phyloP scores from a whole-genome alignment of 495 filamentous ascomycete species.

The Acidomyces sp. region DNA sequence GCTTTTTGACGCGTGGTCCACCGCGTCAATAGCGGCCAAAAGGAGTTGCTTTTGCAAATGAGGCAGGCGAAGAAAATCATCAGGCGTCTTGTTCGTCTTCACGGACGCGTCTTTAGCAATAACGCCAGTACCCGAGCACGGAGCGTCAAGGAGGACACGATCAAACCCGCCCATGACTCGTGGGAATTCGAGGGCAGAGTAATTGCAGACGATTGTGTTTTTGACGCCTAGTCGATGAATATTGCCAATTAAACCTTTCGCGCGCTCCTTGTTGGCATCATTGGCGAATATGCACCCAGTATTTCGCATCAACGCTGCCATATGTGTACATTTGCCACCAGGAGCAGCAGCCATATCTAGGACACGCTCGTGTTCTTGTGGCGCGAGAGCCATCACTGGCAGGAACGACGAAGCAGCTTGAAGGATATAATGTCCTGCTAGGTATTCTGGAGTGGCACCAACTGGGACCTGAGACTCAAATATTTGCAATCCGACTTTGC shows the following conservation, averaged over 20 bases:
- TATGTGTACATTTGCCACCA: constrained; percentile 93
- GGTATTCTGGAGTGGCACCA: constrained; percentile 95
- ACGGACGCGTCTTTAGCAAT: constrained; percentile 90
- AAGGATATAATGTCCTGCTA: constrained; percentile 93
- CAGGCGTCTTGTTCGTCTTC: constrained; percentile 93
- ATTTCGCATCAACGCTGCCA: constrained; percentile 96
- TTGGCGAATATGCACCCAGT: constrained; percentile 94
- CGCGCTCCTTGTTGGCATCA: constrained; percentile 81
- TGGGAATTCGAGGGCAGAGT: constrained; percentile 86
- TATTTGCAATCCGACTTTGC: constrained; percentile 89
- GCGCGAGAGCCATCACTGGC: constrained; percentile 91
- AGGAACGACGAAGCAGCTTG: constrained; percentile 96
- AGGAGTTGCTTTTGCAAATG: constrained; percentile 91
- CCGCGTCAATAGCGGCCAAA: constrained; percentile 84
- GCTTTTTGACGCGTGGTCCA: constrained; percentile 71
- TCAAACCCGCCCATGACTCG: constrained; percentile 92
- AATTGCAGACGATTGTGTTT: constrained; percentile 89
- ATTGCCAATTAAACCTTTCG: constrained; percentile 96
- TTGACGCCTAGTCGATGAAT: constrained; percentile 87
- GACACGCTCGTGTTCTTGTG: constrained; percentile 80
- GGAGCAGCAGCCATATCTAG: constrained; percentile 96
- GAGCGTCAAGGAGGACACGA: constrained; percentile 65
- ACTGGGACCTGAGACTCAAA: constrained; percentile 89
- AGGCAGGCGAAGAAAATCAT: constrained; percentile 80
- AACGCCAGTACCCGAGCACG: constrained; percentile 73